A percentile compares a stretch with the other conserved stretches of the same genome.
Conservation (phyloP, 768 basidiomycete genomes). For the Sporobolomyces phaffii region DNA sequence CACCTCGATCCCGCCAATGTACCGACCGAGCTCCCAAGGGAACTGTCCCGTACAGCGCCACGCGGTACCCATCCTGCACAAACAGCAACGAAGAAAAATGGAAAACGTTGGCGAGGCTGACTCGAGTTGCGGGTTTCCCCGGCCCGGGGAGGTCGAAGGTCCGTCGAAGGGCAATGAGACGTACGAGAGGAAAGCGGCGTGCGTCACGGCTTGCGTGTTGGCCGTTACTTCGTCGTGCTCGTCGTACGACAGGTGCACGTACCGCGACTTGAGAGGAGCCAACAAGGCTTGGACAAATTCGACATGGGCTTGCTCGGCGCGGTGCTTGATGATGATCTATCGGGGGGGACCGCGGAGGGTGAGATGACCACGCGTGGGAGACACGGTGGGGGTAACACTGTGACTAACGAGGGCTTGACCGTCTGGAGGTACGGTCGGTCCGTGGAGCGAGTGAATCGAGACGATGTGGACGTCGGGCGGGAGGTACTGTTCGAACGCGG, state of each 20-base stretch:
- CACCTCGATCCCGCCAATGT: slow-evolving; percentile 94
- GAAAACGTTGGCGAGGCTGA: not conserved
- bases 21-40: slow-evolving; percentile 88
- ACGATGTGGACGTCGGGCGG: slow-evolving; percentile 81
- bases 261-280: slow-evolving; percentile 69
- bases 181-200: slow-evolving; percentile 92
- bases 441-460: slow-evolving; percentile 90
- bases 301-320: slow-evolving; percentile 68
- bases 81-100: not conserved
- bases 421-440: slow-evolving; percentile 75
- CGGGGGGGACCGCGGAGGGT: no score
- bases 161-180: slow-evolving; percentile 20
- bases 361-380: no score
- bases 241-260: slow-evolving; percentile 88
- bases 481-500: slow-evolving; percentile 79
- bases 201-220: slow-evolving; percentile 96
- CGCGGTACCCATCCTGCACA: slow-evolving; percentile 87
- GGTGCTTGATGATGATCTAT: slow-evolving; percentile 82
- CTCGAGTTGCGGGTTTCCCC: no score
- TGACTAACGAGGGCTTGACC: slow-evolving; percentile 84
- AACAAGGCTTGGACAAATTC: slow-evolving; percentile 75
- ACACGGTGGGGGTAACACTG: no score
- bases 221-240: slow-evolving; percentile 95
- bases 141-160: no score
- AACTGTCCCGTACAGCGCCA: slow-evolving; percentile 73